Evolutionary conservation across 495 filamentous ascomycete genomes (phyloP).

Genomic region (Monascus purpureus): DNA sequence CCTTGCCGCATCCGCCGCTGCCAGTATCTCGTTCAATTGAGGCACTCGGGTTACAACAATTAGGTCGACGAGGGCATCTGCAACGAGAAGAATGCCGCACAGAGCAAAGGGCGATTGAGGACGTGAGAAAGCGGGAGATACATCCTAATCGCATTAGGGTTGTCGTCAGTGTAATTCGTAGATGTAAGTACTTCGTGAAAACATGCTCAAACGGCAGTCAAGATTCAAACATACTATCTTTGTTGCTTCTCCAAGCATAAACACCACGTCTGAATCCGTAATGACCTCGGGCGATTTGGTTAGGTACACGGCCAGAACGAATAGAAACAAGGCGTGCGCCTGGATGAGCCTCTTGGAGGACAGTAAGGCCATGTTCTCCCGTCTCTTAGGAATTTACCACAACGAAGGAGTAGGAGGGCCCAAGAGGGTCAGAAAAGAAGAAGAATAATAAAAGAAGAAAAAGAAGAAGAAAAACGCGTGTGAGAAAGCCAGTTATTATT

Average conservation of each 20-base stretch:
- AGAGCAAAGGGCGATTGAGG: constrained; percentile 57
- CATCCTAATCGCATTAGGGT: too few species aligned
- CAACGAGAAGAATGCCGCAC: constrained; percentile 52
- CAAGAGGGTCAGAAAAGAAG: too few species aligned
- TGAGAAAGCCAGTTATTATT: too few species aligned
- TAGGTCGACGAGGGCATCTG: constrained; percentile 59
- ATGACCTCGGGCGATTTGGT: constrained; percentile 53
- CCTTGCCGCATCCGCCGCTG: constrained; percentile 14
- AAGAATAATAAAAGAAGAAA: too few species aligned
- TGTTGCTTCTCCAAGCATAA: constrained; percentile 71
- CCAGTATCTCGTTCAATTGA: constrained; percentile 24
- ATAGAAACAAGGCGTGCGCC: constrained; percentile 64
- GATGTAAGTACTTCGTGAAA: constrained; percentile 13
- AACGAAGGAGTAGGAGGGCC: too few species aligned
- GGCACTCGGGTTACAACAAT: constrained; percentile 45
- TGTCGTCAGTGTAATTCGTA: constrained; percentile 13
- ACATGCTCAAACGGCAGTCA: neutral
- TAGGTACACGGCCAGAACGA: constrained; percentile 72
- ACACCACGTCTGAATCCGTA: constrained; percentile 68
- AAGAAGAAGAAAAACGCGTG: too few species aligned
- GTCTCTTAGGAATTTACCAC: too few species aligned
- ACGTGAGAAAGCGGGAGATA: constrained; percentile 40
- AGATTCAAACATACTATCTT: constrained; percentile 41
- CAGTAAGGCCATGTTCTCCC: constrained; percentile 65
- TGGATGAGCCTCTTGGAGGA: constrained; percentile 65